A percentile compares a stretch with the other conserved stretches of the same genome.
Conservation (phyloP, 768 basidiomycete species). For the Amanita muscaria region DNA sequence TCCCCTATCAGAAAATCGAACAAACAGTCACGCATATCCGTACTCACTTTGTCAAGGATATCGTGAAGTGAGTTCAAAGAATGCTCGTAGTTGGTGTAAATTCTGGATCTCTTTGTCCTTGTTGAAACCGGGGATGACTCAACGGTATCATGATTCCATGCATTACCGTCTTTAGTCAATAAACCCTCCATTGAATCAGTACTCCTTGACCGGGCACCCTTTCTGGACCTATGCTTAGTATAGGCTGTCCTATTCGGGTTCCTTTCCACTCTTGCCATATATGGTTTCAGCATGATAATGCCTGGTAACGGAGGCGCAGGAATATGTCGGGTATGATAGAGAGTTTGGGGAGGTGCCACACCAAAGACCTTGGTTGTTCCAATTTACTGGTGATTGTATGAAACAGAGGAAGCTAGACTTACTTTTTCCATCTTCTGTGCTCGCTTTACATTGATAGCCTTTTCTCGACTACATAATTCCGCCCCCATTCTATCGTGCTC, state of each 20-base stretch:
- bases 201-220: slow-evolving; percentile 42
- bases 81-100: slow-evolving; percentile 72
- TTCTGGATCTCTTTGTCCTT: slow-evolving; percentile 30
- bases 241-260: slow-evolving; percentile 49
- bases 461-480: slow-evolving; percentile 64
- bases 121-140: slow-evolving; percentile 4
- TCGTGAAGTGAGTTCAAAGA: slow-evolving; percentile 75
- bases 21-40: neutral
- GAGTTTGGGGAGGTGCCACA: slow-evolving; percentile 65
- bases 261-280: no score
- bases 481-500: slow-evolving; percentile 57
- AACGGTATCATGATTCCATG: slow-evolving; percentile 10
- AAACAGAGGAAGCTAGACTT: slow-evolving; percentile 13
- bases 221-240: slow-evolving; percentile 32
- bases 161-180: slow-evolving; percentile 25
- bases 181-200: slow-evolving; percentile 53
- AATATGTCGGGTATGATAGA: slow-evolving; percentile 61
- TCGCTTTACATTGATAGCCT: slow-evolving; percentile 69
- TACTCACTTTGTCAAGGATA: slow-evolving; percentile 67
- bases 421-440: slow-evolving; percentile 89
- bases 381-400: slow-evolving; percentile 4
- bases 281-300: slow-evolving; percentile 10
- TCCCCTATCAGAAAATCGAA: slow-evolving; percentile 4
- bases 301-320: slow-evolving; percentile 28
- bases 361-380: slow-evolving; percentile 58